Evolutionary conservation across 352 stramenopile genomes (phyloP), one percentile per base, ranked within the genome.

Genomic region (Globisporangium irregulare): DNA sequence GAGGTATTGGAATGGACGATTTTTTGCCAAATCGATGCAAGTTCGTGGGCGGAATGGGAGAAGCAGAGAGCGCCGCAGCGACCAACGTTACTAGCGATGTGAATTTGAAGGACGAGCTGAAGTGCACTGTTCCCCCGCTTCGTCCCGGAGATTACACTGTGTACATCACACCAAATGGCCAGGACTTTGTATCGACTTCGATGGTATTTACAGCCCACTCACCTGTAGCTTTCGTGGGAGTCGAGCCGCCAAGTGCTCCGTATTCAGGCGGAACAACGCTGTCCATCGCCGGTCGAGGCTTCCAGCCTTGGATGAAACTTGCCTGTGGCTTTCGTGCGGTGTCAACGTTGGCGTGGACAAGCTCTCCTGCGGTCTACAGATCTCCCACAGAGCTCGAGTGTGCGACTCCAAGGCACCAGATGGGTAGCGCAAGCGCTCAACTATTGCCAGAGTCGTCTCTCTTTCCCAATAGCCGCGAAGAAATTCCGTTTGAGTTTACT

Each of bases 271-370:
- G 65, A 56, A 60, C 69, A 3, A 34, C 66, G 1, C n/a, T 86
- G 8, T 67, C 29, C 4, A 46, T 84, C 22, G 62, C n/a, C 2
- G 79, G 79, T 3, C 65, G 62, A 32, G 73, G 75, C 2, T 86
- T 84, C n/a, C 53, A 82, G 27, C 67, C 59, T 7, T 81, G 73
- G 75, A 82, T 86, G 76, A 60, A 64, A 6, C 61, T 84, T 10
- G 55, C 46, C n/a, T 86, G 79, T 48, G 76, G 64, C 0, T 84
- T 80, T 71, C 68, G 66, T 38, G 57, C 48, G 12, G 10, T n/a
- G 4, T 29, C 67, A 0, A 61, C 66, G 6, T 27, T 43, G 1
- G 4, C 51, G 50, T 82, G 69, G 74, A 20, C 62, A 2, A 66
- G 56, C 18, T 72, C 70, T 36, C 7, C n/a, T 22, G 70, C 70